Evolutionary conservation across 2,329 filamentous ascomycete genomes (phyloP), one percentile per base, ranked within the genome.

Genomic region (Pseudocercospora macadamiae): DNA sequence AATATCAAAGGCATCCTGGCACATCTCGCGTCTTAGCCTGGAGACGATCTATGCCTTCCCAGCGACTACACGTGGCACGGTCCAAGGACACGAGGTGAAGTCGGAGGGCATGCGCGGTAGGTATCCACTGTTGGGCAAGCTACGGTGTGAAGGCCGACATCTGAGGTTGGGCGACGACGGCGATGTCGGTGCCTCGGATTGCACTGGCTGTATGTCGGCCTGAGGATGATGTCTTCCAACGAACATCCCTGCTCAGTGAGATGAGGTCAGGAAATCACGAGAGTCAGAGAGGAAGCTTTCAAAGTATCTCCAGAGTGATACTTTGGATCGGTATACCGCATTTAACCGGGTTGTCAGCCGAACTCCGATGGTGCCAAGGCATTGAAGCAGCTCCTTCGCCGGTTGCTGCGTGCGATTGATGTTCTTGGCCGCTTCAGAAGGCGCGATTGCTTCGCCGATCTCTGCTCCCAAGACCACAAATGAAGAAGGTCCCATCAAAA

Each of bases 401-500:
- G 14, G 28, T n/a, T 12, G 14, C 37, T 18, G 37, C 32, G 19
- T 19, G 37, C 37, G n/a, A 42, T 18, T 18, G 37, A 16, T 42
- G 37, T 42, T 18, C 37, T 42, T 42, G 37, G 37, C 39, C 39
- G 10, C 39, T 10, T 10, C 39, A 44, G 5, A 44, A 21, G 10
- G 16, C 19, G 39, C 16, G 21, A 44, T 19, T 23, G 39, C 21
- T 44, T 34, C 49, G 49, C 19, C 16, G 26, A 39, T 54, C 49
- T 25, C 47, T 14, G 10, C 55, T 49, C 28, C 56, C 56, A 59
- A 59, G 56, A 51, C 51, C 32, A 54, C 30, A 18, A 36, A 59
- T 51, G 23, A 47, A 59, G 57, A 59, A 59, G 57, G 57, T 59
- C 18, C 25, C 57, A 59, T 55, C 42, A n/a, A n/a, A 47, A 45